phyloP scores from a whole-genome alignment of 805 yeast genomes.

The Torulaspora maleeae region DNA sequence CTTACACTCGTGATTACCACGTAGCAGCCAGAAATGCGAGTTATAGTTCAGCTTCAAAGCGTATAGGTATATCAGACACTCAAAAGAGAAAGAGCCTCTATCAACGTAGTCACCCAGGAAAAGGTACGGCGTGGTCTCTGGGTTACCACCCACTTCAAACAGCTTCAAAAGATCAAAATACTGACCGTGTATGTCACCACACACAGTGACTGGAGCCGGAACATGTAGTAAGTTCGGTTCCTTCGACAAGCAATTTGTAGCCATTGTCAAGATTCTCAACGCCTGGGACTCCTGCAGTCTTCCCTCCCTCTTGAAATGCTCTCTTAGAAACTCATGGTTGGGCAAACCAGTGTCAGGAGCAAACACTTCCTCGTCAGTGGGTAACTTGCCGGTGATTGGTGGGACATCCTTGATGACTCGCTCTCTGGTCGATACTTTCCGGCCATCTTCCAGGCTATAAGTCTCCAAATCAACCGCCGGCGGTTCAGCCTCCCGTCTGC shows the following conservation, averaged over 20 bases:
- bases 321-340: conserved; percentile 60
- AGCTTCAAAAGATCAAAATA: conserved; percentile 83
- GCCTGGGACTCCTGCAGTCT: conserved; percentile 70
- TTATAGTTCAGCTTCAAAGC: conserved; percentile 75
- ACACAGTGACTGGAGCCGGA: conserved; percentile 90
- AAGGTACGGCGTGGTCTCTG: conserved; percentile 66
- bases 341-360: conserved; percentile 56
- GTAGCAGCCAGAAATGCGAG: conserved; percentile 65
- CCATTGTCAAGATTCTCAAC: conserved; percentile 55
- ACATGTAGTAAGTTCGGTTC: conserved; percentile 81
- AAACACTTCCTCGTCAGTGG: conserved; percentile 67
- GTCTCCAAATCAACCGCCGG: conserved; percentile 8
- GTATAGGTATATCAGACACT: conserved; percentile 70
- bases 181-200: conserved; percentile 98
- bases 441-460: conserved; percentile 50
- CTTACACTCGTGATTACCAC: conserved; percentile 94
- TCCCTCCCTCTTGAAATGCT: conserved; percentile 79
- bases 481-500: conserved; percentile 3
- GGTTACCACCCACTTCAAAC: conserved; percentile 91
- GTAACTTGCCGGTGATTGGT: conserved; percentile 62
- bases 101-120: conserved; percentile 95
- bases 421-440: conserved; percentile 44
- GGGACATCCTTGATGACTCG: conserved; percentile 50
- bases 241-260: conserved; percentile 53
- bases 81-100: conserved; percentile 86